Evolutionary conservation across 305 asterid genomes (phyloP).

Genomic region (Rubia occidens): DNA sequence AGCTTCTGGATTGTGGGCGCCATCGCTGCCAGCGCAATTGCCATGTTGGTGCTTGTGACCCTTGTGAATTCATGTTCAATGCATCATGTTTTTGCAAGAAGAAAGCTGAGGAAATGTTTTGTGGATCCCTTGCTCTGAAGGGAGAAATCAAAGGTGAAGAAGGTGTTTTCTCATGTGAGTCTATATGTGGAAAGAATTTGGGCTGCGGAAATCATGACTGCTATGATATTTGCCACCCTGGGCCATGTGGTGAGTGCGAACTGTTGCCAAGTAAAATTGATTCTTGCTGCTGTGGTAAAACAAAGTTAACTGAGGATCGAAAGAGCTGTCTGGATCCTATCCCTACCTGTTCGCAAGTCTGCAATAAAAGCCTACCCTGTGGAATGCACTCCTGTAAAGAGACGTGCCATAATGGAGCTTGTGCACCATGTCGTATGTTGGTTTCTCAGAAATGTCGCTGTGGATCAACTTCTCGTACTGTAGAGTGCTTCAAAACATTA

Average conservation of each 20-base stretch:
- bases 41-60: constrained; percentile 83
- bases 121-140: constrained; percentile 74
- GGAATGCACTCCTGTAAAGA: constrained; percentile 56
- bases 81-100: constrained; percentile 88
- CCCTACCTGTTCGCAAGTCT: constrained; percentile 65
- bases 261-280: constrained; percentile 52
- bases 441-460: constrained; percentile 82
- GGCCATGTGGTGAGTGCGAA: constrained; percentile 80
- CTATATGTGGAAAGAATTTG: constrained; percentile 53
- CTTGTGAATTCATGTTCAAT: constrained; percentile 57
- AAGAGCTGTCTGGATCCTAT: constrained; percentile 70
- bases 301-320: constrained; percentile 48
- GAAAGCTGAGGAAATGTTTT: constrained; percentile 53
- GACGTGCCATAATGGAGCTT: constrained; percentile 66
- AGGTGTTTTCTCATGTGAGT: constrained; percentile 77
- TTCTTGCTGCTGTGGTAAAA: constrained; percentile 85
- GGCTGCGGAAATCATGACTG: constrained; percentile 71
- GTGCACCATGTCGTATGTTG: constrained; percentile 60
- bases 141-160: constrained; percentile 53
- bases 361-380: constrained; percentile 67
- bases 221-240: constrained; percentile 75
- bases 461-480: constrained; percentile 74
- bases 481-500: constrained; percentile 65
- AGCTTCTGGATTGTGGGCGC: constrained; percentile 76
- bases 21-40: constrained; percentile 61